phyloP scores from a whole-genome alignment of 345 rosid species.

The Eucalyptus marginata region DNA sequence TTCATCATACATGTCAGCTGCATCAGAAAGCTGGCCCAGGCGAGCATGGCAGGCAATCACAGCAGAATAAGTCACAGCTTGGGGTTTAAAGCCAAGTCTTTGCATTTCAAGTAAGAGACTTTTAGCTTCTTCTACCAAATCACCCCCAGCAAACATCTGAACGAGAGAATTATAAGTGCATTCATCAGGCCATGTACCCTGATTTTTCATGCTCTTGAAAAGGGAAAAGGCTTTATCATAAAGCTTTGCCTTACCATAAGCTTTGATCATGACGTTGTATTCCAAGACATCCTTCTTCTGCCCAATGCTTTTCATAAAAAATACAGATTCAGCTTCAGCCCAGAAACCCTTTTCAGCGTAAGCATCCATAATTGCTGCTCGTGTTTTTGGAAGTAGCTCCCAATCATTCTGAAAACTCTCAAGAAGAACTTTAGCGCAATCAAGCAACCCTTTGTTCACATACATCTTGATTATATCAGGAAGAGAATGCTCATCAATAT shows the following conservation, averaged over 20 bases:
- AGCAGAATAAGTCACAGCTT: constrained; percentile 50
- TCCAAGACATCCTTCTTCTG: constrained; percentile 55
- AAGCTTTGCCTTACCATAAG: constrained; percentile 75
- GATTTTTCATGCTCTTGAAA: constrained; percentile 70
- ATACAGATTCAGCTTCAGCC: constrained; percentile 72
- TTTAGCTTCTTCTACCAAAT: constrained; percentile 57
- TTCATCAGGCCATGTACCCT: constrained; percentile 84
- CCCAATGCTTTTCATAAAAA: constrained; percentile 37
- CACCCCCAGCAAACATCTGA: constrained; percentile 79
- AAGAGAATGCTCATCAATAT: constrained; percentile 67
- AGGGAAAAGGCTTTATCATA: constrained; percentile 77
- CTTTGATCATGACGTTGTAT: constrained; percentile 84
- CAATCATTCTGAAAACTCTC: constrained; percentile 29
- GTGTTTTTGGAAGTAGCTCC: constrained; percentile 40
- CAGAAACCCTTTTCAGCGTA: constrained; percentile 76
- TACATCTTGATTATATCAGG: constrained; percentile 69
- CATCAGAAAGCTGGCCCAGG: constrained; percentile 52
- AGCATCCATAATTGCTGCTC: constrained; percentile 62
- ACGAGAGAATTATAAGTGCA: constrained; percentile 73
- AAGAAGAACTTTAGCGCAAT: constrained; percentile 33
- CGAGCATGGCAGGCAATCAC: constrained; percentile 69
- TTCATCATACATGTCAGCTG: constrained; percentile 35
- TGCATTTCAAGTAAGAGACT: constrained; percentile 59
- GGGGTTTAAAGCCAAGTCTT: constrained; percentile 54
- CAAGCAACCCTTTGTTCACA: constrained; percentile 37